phyloP scores from a whole-genome alignment of 495 filamentous ascomycete species.

The Apodospora peruviana region DNA sequence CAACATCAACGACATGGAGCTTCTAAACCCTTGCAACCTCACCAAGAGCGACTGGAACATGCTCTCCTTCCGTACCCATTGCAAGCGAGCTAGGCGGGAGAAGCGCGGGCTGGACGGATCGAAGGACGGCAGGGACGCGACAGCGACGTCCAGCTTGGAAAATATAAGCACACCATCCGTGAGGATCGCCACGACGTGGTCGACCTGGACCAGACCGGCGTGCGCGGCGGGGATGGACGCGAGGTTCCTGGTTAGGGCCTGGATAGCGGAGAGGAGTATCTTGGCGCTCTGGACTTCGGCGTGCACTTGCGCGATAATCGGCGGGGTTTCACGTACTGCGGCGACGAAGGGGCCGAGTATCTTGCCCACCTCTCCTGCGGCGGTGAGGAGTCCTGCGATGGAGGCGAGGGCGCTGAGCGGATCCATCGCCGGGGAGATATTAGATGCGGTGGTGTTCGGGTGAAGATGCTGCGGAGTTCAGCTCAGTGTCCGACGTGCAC shows the following conservation, averaged over 20 bases:
- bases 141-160: slow-evolving; percentile 17
- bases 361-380: slow-evolving; percentile 9
- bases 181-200: slow-evolving; percentile 17
- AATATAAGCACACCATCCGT: slow-evolving; percentile 22
- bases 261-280: slow-evolving; percentile 10
- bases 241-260: slow-evolving; percentile 9
- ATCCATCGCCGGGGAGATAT: slow-evolving; percentile 16
- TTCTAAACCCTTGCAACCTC: slow-evolving; percentile 17
- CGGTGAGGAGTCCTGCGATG: slow-evolving; percentile 16
- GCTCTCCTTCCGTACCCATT: slow-evolving; percentile 16
- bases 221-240: slow-evolving; percentile 2
- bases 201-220: slow-evolving; percentile 12
- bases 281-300: slow-evolving; percentile 8
- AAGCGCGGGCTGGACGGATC: not conserved
- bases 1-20: slow-evolving; percentile 11
- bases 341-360: slow-evolving; percentile 13
- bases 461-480: no score
- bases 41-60: slow-evolving; percentile 2
- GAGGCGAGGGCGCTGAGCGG: slow-evolving; percentile 17
- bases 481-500: no score
- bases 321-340: slow-evolving; percentile 12
- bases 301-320: slow-evolving; percentile 12
- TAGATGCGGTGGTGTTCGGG: no score
- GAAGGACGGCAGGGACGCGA: not conserved
- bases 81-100: slow-evolving; percentile 4